Conservation (phyloP, 2,329 filamentous ascomycete species). For the Cercospora sp. region DNA sequence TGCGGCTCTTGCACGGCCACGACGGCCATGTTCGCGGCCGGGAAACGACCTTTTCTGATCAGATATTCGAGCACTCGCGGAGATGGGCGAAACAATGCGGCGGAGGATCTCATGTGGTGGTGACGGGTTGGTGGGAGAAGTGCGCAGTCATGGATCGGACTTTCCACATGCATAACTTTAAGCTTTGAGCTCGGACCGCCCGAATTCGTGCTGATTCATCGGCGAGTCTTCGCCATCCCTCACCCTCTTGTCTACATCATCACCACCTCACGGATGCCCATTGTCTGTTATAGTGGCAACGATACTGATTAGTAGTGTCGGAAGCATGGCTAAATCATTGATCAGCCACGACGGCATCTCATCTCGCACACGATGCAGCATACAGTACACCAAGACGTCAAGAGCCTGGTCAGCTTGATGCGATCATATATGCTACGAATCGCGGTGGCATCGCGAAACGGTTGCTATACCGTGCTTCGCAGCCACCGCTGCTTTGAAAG, state of each 20-base stretch:
- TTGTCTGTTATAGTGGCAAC: neutral
- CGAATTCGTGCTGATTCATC: neutral
- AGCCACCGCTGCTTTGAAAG: neutral
- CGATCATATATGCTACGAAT: neutral
- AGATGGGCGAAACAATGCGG: slow-evolving; percentile 41
- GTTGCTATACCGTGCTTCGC: neutral
- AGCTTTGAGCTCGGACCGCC: neutral
- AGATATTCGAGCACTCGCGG: slow-evolving; percentile 54
- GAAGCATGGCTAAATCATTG: neutral
- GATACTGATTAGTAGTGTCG: neutral
- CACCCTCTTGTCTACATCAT: neutral
- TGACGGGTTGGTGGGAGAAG: neutral
- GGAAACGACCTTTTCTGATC: slow-evolving; percentile 46
- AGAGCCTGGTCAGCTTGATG: neutral
- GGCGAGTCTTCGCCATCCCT: neutral
- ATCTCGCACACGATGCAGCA: neutral
- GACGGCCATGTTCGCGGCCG: slow-evolving; percentile 32
- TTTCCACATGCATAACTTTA: slow-evolving; percentile 3
- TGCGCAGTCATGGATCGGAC: neutral
- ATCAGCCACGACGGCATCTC: neutral
- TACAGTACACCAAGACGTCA: neutral
- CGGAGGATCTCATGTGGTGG: slow-evolving; percentile 19
- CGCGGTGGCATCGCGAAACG: neutral
- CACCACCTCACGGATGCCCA: neutral
- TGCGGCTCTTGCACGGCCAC: slow-evolving; percentile 29